These are phyloP conservation scores for Solidago caesia DNA, from an alignment of 129 eudicot genomes.

Conservation along the genomic window DNA sequence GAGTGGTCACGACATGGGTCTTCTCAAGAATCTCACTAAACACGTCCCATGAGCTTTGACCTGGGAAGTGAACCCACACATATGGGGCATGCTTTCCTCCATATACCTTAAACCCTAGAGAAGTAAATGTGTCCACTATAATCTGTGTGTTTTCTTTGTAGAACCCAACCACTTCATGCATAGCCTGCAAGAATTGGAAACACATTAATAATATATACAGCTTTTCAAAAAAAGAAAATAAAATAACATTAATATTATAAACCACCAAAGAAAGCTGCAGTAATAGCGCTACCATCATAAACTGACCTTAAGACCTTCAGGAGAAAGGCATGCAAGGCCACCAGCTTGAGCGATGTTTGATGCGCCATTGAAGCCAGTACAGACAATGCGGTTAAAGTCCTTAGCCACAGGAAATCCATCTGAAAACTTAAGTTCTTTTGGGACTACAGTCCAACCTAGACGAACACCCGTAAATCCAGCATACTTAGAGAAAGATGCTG, in stretches of 20 bases:
- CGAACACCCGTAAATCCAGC: slow-evolving; percentile 99
- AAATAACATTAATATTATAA: not conserved
- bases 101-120: slow-evolving; percentile 85
- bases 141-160: slow-evolving; percentile 86
- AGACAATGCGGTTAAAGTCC: slow-evolving; percentile 89
- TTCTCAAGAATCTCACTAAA: slow-evolving; percentile 91
- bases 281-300: not conserved
- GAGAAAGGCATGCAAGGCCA: slow-evolving; percentile 85
- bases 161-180: slow-evolving; percentile 81
- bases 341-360: slow-evolving; percentile 97
- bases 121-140: slow-evolving; percentile 85
- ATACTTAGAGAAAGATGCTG: slow-evolving; percentile 85
- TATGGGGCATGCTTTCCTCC: slow-evolving; percentile 96
- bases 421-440: slow-evolving; percentile 75
- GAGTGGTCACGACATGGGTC: slow-evolving; percentile 93
- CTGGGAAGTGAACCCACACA: slow-evolving; percentile 96
- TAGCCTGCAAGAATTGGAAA: slow-evolving; percentile 60
- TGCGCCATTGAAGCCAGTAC: slow-evolving; percentile 97
- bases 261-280: not conserved
- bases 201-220: not conserved
- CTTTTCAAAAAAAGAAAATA: no score
- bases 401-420: slow-evolving; percentile 91
- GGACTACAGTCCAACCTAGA: slow-evolving; percentile 95
- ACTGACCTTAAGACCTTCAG: slow-evolving; percentile 78
- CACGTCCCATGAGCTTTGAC: slow-evolving; percentile 95